Conservation (phyloP, 1,284 basidiomycete genomes). For the Jaminaea rosea region DNA sequence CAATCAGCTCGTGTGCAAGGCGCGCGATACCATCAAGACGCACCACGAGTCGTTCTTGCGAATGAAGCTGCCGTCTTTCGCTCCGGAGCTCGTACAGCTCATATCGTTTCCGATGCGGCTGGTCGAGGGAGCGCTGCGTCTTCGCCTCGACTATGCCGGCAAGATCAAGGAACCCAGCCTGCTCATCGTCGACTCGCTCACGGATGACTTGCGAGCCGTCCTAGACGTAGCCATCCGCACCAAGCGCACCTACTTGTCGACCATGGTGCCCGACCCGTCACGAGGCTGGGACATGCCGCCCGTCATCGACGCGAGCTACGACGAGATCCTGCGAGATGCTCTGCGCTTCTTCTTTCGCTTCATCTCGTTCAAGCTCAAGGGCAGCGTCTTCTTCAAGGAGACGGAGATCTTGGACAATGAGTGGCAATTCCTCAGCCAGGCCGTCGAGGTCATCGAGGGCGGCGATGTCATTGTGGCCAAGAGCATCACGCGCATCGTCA, state of each 20-base stretch:
- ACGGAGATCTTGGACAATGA: slow-evolving; percentile 93
- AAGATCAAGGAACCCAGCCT: slow-evolving; percentile 75
- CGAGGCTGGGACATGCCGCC: slow-evolving; percentile 80
- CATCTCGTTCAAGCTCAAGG: slow-evolving; percentile 90
- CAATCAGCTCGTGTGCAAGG: slow-evolving; percentile 72
- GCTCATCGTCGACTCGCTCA: slow-evolving; percentile 83
- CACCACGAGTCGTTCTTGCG: slow-evolving; percentile 64
- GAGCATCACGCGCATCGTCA: slow-evolving; percentile 41
- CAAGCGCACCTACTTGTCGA: slow-evolving; percentile 84
- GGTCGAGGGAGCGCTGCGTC: slow-evolving; percentile 78
- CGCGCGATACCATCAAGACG: slow-evolving; percentile 77
- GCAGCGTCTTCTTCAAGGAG: slow-evolving; percentile 93
- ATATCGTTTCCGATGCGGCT: slow-evolving; percentile 92
- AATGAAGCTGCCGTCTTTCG: slow-evolving; percentile 87
- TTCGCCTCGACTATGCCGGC: slow-evolving; percentile 80
- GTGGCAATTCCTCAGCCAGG: slow-evolving; percentile 89
- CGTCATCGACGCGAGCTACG: slow-evolving; percentile 81
- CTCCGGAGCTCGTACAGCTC: slow-evolving; percentile 80
- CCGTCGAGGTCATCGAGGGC: slow-evolving; percentile 76
- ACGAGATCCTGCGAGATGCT: slow-evolving; percentile 76
- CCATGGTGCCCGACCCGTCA: slow-evolving; percentile 71
- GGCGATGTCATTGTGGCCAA: slow-evolving; percentile 79
- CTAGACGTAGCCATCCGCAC: slow-evolving; percentile 87
- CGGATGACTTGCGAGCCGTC: slow-evolving; percentile 82
- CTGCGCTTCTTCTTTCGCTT: slow-evolving; percentile 85